These are phyloP conservation scores for Dacryopinax primogenitus DNA, from an alignment of 768 basidiomycete species.

Conservation along the genomic window DNA sequence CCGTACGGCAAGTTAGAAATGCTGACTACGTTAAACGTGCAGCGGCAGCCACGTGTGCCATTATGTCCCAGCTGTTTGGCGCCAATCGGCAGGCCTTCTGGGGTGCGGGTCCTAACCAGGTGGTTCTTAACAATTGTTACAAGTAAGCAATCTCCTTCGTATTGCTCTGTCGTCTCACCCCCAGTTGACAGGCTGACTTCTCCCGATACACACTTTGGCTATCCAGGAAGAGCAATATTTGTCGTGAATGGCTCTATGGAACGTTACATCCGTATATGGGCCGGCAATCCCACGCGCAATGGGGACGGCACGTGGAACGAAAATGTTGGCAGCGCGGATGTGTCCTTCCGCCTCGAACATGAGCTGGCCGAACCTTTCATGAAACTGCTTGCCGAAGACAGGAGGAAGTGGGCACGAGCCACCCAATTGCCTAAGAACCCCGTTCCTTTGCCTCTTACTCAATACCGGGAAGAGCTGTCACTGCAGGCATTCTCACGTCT, in stretches of 20 bases:
- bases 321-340: background rate
- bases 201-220: background rate
- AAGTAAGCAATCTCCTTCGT: background rate
- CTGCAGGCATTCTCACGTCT: background rate
- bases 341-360: constrained; percentile 4
- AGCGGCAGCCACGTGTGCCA: background rate
- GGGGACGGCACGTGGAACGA: background rate
- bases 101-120: background rate
- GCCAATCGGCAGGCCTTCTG: background rate
- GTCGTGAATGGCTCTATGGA: constrained; percentile 3
- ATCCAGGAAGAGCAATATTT: background rate
- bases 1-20: background rate
- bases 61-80: background rate
- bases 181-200: background rate
- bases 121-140: background rate
- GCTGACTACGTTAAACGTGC: background rate
- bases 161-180: background rate
- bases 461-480: background rate
- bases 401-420: background rate
- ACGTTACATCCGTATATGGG: constrained; percentile 3
- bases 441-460: background rate
- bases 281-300: background rate
- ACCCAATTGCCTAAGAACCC: background rate
- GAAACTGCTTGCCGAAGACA: constrained; percentile 3
- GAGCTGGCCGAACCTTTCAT: constrained; percentile 6